Base-by-base conservation (phyloP, 75 land plant genomes). In the Pinus albicaulis region DNA sequence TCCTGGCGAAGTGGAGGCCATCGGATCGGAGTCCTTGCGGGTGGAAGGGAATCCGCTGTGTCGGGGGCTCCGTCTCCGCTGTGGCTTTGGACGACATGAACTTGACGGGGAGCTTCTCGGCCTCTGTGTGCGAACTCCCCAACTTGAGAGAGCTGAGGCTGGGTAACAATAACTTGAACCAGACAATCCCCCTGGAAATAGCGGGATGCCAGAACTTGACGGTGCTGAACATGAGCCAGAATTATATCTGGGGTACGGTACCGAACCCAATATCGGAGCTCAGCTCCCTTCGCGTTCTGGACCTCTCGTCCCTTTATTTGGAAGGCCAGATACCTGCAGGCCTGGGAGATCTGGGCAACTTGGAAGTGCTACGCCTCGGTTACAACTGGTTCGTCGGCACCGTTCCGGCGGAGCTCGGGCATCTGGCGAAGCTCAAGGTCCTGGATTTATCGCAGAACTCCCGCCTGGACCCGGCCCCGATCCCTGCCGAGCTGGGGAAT, bases 301-400 rank as follows among this genome's bases (percentile, higher is more conserved):
- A 85, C 80, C 83, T 93, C 73, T 78, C 85, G 72, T 75, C 65
- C 60, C 85, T 82, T 65, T 74, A 78, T 57, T 73, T 93, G 23
- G 87, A 87, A 72, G 95, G 95, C 15, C 59, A 85, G 2, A 78
- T 93, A 38, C 95, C 95, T 41, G 78, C 79, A 22, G 83, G 84
- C 58, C 65, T 91, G 3, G 63, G 72, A 17, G 71, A 28, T 59
- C 71, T 82, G 56, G 66, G 59, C 1, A 76, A 82, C 5, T 74
- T 92, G 64, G 56, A 20, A 55, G 74, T 71, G 41, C 83, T 90
- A 62, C 86, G 77, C 63, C 80, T 90, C 17, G 85, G 83, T 75
- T 64, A 44, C 5, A 90, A 90, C 62, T 76, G 66, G 48, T 24
- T 90, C 53, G 75, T 76, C 24, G 90, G 92, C 5, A 59, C 70